Evolutionary conservation across 352 stramenopile genomes (phyloP), one percentile per base, ranked within the genome.

Genomic region (Pythium myriotylum): DNA sequence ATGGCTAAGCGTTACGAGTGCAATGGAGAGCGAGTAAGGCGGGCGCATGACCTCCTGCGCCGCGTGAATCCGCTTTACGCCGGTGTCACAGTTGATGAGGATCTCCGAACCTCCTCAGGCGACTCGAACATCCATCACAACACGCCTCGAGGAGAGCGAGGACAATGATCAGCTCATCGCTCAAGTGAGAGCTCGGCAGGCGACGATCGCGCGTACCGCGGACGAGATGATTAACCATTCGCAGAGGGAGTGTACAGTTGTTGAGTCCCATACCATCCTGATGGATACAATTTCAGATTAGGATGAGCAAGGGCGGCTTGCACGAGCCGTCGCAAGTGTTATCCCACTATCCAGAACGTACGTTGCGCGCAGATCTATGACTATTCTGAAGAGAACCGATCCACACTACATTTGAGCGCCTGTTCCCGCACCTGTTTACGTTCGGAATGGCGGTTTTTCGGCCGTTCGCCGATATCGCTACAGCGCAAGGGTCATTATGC

Each of bases 1-100:
- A 7, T 74, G 2, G 54, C 67, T 0, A 70, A 68, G 27, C 61
- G 41, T 7, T 49, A 68, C 24, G 67, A 74, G 33, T 70, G 66
- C 39, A 65, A 48, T 47, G 53, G 46, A 1, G 40, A 54, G 1
- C 41, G 67, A 12, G n/a, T 70, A 2, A 12, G 19, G 3, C 33
- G 35, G 0, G 19, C 50, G 1, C 48, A 67, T 12, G 13, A 47
- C 1, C 53, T 70, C 0, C 26, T 74, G 4, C 29, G 39, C 0
- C 40, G 41, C 4, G 37, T 65, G 20, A 74, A 74, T 35, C 61
- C 61, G 3, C 29, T 74, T 0, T 74, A 70, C 37, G 32, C 37
- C 13, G 19, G 48, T 4, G n/a, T 66, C 3, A 3, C 1, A 13
- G 24, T 54, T 17, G 26, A 63, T 23, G n/a, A 40, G 2, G 32